phyloP scores from a whole-genome alignment of 1,139 yeast species.

The Yamadazyma membranifaciens region DNA sequence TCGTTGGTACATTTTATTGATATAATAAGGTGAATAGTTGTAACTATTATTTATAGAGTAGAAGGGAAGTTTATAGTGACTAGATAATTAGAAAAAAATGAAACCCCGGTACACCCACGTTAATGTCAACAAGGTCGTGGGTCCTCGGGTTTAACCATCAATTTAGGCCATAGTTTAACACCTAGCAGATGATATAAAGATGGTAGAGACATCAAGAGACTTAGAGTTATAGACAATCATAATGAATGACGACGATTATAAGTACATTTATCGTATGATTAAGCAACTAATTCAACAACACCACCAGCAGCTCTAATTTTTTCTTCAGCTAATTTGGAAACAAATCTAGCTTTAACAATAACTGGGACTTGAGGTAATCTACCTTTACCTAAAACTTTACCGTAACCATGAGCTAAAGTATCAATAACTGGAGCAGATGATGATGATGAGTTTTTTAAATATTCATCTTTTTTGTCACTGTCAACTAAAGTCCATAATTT shows the following conservation, averaged over 20 bases:
- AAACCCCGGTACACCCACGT: too few species aligned
- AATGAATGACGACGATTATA: constrained; percentile 3
- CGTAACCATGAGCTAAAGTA: constrained; percentile 99
- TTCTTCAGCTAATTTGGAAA: constrained; percentile 98
- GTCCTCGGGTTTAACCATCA: too few species aligned
- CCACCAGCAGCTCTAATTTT: constrained; percentile 99
- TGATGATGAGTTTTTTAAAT: constrained; percentile 80
- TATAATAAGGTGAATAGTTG: too few species aligned
- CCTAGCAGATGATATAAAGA: too few species aligned
- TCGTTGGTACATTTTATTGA: too few species aligned
- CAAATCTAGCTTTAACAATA: constrained; percentile 99
- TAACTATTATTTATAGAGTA: too few species aligned
- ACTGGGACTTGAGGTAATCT: constrained; percentile 97
- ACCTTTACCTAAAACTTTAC: constrained; percentile 99
- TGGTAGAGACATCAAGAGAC: too few species aligned
- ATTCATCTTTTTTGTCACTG: constrained; percentile 92
- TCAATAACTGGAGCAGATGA: constrained; percentile 98
- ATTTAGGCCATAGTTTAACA: too few species aligned
- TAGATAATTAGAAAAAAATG: too few species aligned
- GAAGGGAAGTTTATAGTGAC: too few species aligned
- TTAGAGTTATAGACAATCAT: too few species aligned
- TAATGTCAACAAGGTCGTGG: too few species aligned
- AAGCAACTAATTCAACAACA: constrained; percentile 98
- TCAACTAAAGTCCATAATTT: constrained; percentile 98
- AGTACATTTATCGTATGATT: constrained; percentile 29